Evolutionary conservation across 768 basidiomycete genomes (phyloP).

Genomic region (Exsudoporus frostii): DNA sequence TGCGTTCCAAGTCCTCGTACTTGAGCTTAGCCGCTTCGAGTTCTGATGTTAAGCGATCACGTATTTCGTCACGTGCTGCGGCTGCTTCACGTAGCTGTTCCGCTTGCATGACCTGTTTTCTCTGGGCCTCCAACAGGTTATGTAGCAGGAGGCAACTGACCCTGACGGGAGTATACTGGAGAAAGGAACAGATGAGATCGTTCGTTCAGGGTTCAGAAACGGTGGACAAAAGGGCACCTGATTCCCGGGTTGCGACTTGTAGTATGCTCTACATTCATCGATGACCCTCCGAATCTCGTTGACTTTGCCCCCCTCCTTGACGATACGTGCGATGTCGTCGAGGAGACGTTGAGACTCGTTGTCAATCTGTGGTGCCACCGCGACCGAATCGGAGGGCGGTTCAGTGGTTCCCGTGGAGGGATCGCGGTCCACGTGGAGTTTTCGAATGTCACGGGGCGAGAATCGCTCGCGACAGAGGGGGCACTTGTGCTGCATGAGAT

Average conservation of each 20-base stretch:
- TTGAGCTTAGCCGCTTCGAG: slow-evolving; percentile 39
- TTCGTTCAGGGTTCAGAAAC: slow-evolving; percentile 5
- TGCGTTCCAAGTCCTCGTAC: slow-evolving; percentile 39
- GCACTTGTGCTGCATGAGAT: slow-evolving; percentile 48
- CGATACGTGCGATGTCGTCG: slow-evolving; percentile 49
- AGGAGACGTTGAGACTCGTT: slow-evolving; percentile 52
- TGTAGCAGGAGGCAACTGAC: slow-evolving; percentile 47
- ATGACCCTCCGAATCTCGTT: slow-evolving; percentile 48
- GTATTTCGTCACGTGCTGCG: slow-evolving; percentile 31
- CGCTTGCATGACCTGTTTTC: slow-evolving; percentile 36
- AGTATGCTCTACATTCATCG: slow-evolving; percentile 47
- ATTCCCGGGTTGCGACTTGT: slow-evolving; percentile 43
- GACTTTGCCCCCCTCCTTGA: slow-evolving; percentile 55
- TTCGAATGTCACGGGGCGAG: slow-evolving; percentile 42
- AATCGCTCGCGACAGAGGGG: slow-evolving; percentile 64
- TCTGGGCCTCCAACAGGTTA: slow-evolving; percentile 49
- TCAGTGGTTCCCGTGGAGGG: slow-evolving; percentile 31
- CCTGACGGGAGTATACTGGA: slow-evolving; percentile 51
- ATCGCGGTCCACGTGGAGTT: slow-evolving; percentile 56
- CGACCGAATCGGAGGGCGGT: slow-evolving; percentile 18
- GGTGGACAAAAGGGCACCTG: slow-evolving; percentile 35
- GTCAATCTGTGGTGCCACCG: slow-evolving; percentile 28
- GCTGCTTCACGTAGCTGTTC: slow-evolving; percentile 32
- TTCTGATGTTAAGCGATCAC: slow-evolving; percentile 29
- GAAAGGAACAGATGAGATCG: slow-evolving; percentile 4